A percentile compares a stretch with the other conserved stretches of the same genome.
Evolutionary conservation across 495 filamentous ascomycete species (phyloP).

Genomic region (Aspergillus sparsus): DNA sequence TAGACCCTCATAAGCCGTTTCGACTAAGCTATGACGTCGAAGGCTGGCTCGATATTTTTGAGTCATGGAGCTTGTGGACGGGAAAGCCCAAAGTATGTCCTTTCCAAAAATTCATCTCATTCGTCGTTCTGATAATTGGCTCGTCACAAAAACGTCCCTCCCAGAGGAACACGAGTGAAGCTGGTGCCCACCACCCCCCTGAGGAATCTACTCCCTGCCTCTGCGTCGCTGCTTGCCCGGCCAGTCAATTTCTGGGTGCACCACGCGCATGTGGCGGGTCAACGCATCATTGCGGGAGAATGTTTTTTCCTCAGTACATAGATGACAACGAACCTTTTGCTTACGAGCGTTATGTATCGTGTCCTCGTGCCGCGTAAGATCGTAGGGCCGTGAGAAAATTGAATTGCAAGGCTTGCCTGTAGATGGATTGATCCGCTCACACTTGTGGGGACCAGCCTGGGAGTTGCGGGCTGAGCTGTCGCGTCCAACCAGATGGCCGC

Average conservation of each 20-base stretch:
- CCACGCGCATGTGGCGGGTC: constrained; percentile 88
- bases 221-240: constrained; percentile 62
- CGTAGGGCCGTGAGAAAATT: constrained; percentile 95
- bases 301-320: constrained; percentile 97
- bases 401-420: constrained; percentile 97
- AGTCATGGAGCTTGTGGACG: constrained; percentile 14
- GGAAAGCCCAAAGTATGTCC: not conserved
- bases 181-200: not conserved
- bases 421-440: constrained; percentile 89
- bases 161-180: not conserved
- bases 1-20: constrained; percentile 19
- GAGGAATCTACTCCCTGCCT: constrained; percentile 37
- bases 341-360: constrained; percentile 95
- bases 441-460: constrained; percentile 86
- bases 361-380: constrained; percentile 94
- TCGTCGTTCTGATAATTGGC: constrained; percentile 11
- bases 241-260: constrained; percentile 83
- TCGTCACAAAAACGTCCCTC: not conserved
- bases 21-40: constrained; percentile 29
- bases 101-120: constrained; percentile 6
- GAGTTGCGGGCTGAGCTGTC: constrained; percentile 67
- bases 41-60: constrained; percentile 27
- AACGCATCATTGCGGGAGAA: constrained; percentile 92
- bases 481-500: constrained; percentile 42
- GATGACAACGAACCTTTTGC: constrained; percentile 90